Evolutionary conservation across 176 grass and related monocot species (phyloP).

Genomic region (Sorghum bicolor): Sorghum_bicolor_NCBIv3 NC_012870.2:1989001-1989500

Average conservation of each 20-base stretch:
- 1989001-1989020: constrained; percentile 78
- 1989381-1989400: not conserved
- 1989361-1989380: not conserved
- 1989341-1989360: not conserved
- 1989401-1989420: constrained; percentile 63
- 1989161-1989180: not conserved
- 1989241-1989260: constrained; percentile 48
- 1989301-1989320: constrained; percentile 80
- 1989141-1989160: not conserved
- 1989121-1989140: not conserved
- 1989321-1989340: not conserved
- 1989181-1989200: not conserved
- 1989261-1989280: constrained; percentile 78
- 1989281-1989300: constrained; percentile 94
- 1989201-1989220: not conserved
- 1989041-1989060: not conserved
- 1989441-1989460: constrained; percentile 89
- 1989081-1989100: not conserved
- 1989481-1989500: constrained; percentile 82
- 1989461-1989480: constrained; percentile 66
- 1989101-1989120: not conserved
- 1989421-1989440: constrained; percentile 78
- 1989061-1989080: not conserved
- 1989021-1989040: constrained; percentile 71
- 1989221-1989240: not conserved